phyloP scores from a whole-genome alignment of 1,284 basidiomycete species.

The Moesziomyces sp. region DNA sequence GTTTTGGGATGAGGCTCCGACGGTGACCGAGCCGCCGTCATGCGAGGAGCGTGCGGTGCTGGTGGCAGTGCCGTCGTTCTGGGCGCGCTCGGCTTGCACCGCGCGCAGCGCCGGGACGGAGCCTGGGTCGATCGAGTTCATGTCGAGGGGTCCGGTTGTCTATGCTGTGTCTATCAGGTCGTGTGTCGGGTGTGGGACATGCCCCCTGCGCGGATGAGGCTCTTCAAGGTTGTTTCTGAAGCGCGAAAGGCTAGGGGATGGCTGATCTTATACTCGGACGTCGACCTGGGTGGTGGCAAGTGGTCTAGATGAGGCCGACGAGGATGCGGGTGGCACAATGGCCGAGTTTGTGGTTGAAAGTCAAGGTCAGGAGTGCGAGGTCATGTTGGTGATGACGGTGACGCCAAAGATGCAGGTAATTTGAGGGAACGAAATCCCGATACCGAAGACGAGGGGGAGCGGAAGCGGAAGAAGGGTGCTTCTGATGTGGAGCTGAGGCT shows the following conservation, averaged over 20 bases:
- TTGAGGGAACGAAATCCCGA: background rate
- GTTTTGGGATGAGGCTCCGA: constrained; percentile 19
- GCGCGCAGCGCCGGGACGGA: constrained; percentile 29
- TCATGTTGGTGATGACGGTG: background rate
- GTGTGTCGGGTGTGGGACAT: no score
- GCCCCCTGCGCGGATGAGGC: no score
- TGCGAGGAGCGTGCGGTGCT: constrained; percentile 25
- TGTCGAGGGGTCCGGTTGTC: background rate
- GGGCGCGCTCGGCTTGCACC: constrained; percentile 12
- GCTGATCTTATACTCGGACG: no score
- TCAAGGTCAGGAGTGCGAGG: no score
- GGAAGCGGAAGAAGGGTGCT: background rate
- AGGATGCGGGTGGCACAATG: no score
- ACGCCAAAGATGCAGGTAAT: background rate
- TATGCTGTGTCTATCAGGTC: background rate
- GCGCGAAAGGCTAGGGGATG: no score
- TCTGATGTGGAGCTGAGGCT: no score
- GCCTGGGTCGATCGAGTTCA: constrained; percentile 42
- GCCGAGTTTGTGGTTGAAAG: no score
- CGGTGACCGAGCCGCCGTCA: constrained; percentile 20
- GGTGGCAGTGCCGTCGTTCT: background rate
- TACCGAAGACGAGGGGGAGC: background rate
- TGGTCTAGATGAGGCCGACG: no score
- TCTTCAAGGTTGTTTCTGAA: no score
- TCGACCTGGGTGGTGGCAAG: no score